Base-by-base conservation (phyloP, 352 stramenopile genomes). In the Pythium volutum region DNA sequence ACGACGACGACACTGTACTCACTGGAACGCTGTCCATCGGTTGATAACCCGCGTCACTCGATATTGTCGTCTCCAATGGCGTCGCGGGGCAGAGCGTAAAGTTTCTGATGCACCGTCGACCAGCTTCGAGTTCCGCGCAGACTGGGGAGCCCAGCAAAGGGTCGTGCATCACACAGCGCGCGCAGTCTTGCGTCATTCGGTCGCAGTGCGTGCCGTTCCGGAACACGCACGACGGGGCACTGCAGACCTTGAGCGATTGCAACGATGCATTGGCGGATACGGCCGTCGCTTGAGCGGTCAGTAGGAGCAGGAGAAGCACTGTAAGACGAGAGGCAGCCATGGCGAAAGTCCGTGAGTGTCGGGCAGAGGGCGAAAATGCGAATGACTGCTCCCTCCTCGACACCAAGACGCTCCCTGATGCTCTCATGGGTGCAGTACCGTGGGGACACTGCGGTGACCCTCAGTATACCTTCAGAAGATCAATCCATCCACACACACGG, bases 141-240 rank as follows among this genome's bases (percentile, higher is more conserved):
- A 53, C 9, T 33, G 26, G 26, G 6, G 46, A 20, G 46, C 46
- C 27, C 8, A 53, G 25, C 46, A 53, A 33, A 5, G 46, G 23
- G 14, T 38, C 51, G 34, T 58, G 3, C 22, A 25, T 23, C 12
- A 58, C 14, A 23, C 51, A 58, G 2, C 38, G 33, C 22, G 51
- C 34, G 18, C 51, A 58, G 11, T 46, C 51, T 25, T 58, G 34
- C 10, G 2, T 20, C 6, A 23, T 47, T 14, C 51, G 51, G 25
- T 58, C 51, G 23, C 51, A 58, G 3, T 14, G 33, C 51, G 51
- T 62, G 34, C 50, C 33, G 34, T 57, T 48, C 4, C 50, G 50
- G 23, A 33, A 34, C 22, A 57, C 2, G 23, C 36, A 57, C 23
- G 33, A 31, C 12, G 33, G 22, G 1, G 25, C 16, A 15, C 36